phyloP scores from a whole-genome alignment of 2,329 filamentous ascomycete genomes.

The Fusarium praegraminearum region DNA sequence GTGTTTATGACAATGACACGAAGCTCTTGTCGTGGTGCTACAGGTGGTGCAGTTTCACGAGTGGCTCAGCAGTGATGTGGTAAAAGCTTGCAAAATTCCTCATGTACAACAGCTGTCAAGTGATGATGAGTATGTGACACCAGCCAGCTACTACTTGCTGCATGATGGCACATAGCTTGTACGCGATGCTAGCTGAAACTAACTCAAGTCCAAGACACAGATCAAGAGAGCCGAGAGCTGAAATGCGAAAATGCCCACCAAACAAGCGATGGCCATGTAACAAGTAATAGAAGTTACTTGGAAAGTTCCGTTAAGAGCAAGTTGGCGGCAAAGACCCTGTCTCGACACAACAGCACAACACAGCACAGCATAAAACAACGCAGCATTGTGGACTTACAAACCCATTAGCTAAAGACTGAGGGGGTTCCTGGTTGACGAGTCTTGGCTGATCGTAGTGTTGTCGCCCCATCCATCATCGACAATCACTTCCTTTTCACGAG shows the following conservation, averaged over 20 bases:
- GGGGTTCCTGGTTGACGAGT: conserved; percentile 6
- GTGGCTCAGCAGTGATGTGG: conserved; percentile 16
- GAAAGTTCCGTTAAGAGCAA: conserved; percentile 9
- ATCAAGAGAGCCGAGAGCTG: conserved; percentile 14
- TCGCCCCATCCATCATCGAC: conserved; percentile 26
- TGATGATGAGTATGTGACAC: not conserved
- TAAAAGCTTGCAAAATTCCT: conserved; percentile 1
- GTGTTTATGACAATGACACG: not conserved
- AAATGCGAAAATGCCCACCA: conserved; percentile 2
- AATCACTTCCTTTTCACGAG: conserved; percentile 26
- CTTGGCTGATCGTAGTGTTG: conserved; percentile 17
- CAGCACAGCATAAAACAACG: not conserved
- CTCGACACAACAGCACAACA: conserved; percentile 4
- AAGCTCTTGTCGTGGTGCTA: not conserved
- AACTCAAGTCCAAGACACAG: conserved; percentile 13
- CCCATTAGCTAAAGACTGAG: conserved; percentile 5
- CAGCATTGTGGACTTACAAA: not conserved
- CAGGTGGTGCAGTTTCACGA: conserved; percentile 6
- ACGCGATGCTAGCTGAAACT: conserved; percentile 26
- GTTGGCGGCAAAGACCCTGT: conserved; percentile 9
- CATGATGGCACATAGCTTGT: conserved; percentile 1
- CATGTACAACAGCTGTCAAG: conserved; percentile 16
- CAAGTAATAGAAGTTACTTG: not conserved
- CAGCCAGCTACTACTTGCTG: not conserved
- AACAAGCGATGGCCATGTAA: conserved; percentile 1